Conservation (phyloP, 208 protist species). For the Kentomonas sorsogonicus region DNA sequence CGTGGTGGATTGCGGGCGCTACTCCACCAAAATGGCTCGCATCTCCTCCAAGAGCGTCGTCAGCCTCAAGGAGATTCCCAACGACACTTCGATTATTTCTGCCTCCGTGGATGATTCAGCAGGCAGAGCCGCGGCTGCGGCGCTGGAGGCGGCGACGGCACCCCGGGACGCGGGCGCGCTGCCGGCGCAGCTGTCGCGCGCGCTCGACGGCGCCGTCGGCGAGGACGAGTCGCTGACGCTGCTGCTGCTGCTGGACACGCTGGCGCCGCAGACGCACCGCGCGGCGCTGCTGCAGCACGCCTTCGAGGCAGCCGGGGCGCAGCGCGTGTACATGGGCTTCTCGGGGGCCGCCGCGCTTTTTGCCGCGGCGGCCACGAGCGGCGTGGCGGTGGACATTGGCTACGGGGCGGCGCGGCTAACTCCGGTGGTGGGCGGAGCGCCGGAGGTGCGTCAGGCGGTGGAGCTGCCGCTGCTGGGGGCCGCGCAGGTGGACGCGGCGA, state of each 20-base stretch:
- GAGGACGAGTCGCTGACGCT: slow-evolving; percentile 55
- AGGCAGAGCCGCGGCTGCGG: too few species aligned
- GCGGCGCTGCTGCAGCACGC: slow-evolving; percentile 49
- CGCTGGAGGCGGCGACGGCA: too few species aligned
- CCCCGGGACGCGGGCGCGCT: too few species aligned
- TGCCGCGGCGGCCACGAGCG: slow-evolving; percentile 57
- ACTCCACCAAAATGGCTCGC: slow-evolving; percentile 69
- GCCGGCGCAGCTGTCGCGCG: slow-evolving; percentile 15
- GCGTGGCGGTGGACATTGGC: slow-evolving; percentile 64
- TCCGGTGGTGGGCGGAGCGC: slow-evolving; percentile 37
- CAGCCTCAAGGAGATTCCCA: too few species aligned
- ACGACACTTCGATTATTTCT: too few species aligned
- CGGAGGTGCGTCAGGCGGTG: slow-evolving; percentile 21
- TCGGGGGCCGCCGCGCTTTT: slow-evolving; percentile 50
- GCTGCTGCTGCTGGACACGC: slow-evolving; percentile 48
- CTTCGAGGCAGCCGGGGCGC: slow-evolving; percentile 62
- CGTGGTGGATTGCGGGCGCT: slow-evolving; percentile 51
- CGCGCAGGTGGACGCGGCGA: slow-evolving; percentile 30
- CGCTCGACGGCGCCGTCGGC: slow-evolving; percentile 23
- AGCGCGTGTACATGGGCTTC: slow-evolving; percentile 44
- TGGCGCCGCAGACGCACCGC: slow-evolving; percentile 35
- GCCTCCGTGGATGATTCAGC: too few species aligned
- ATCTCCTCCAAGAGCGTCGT: too few species aligned
- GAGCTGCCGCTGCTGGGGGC: slow-evolving; percentile 28
- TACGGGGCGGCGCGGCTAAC: slow-evolving; percentile 53